Percentiles rank a stretch among this genome's conserved stretches.
Evolutionary conservation across 73 alveolate genomes (phyloP).

Genomic region (Paramecium pentaurelia): DNA sequence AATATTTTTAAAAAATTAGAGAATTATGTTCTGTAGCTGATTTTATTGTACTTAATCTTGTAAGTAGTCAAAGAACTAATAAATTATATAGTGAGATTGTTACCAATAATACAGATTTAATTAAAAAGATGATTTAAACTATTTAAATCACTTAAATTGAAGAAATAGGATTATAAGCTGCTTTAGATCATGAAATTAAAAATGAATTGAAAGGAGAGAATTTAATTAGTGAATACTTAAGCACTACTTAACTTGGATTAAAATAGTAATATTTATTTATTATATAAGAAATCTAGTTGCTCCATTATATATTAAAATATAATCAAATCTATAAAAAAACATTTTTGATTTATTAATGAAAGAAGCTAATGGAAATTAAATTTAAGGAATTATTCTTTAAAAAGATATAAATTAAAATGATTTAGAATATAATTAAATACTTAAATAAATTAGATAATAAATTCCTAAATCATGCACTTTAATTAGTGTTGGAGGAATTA

Average conservation of each 20-base stretch:
- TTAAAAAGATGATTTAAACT: background rate
- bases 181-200: background rate
- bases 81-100: background rate
- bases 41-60: background rate
- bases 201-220: background rate
- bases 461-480: background rate
- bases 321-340: background rate
- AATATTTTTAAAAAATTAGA: background rate
- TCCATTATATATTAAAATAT: background rate
- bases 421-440: background rate
- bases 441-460: background rate
- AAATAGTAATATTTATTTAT: background rate
- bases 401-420: background rate
- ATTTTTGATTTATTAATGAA: background rate
- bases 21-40: slow-evolving; percentile 13
- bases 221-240: background rate
- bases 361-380: background rate
- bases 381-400: background rate
- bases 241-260: background rate
- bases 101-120: background rate
- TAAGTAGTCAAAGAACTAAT: background rate
- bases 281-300: background rate
- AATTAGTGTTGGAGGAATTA: background rate
- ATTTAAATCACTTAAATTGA: background rate
- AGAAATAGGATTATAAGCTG: slow-evolving; percentile 26